Percentiles rank a stretch among this genome's conserved stretches.
phyloP scores from a whole-genome alignment of 225 moss, liverwort and hornwort genomes.

The Neckera pumila region DNA sequence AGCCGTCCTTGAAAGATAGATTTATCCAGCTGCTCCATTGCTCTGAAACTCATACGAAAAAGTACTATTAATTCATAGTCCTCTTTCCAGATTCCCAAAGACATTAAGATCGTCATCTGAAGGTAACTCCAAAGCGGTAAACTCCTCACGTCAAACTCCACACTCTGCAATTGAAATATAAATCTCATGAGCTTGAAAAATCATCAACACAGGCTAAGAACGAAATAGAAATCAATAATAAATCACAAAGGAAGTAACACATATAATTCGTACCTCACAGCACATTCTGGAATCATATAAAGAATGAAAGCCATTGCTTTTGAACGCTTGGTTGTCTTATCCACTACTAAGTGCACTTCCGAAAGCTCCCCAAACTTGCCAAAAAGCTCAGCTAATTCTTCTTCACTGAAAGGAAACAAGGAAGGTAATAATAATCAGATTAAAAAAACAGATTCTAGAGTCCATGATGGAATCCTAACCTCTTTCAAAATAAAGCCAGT shows the following conservation, averaged over 20 bases:
- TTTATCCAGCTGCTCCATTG: conserved; percentile 83
- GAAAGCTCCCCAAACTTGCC: conserved; percentile 83
- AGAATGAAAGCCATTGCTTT: conserved; percentile 90
- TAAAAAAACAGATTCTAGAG: neutral
- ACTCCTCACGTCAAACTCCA: neutral
- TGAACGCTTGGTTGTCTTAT: conserved; percentile 80
- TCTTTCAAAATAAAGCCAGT: neutral
- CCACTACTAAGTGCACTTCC: conserved; percentile 85
- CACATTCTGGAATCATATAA: conserved; percentile 91
- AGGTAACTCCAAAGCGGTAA: neutral
- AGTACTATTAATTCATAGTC: neutral
- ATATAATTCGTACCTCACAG: conserved; percentile 45
- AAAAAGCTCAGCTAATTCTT: conserved; percentile 75
- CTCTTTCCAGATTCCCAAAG: neutral
- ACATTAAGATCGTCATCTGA: neutral
- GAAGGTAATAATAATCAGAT: neutral
- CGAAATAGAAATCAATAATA: neutral
- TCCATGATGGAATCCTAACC: neutral
- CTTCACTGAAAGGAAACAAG: conserved; percentile 55
- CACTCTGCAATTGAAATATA: neutral
- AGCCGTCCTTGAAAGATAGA: conserved; percentile 88
- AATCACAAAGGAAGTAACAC: neutral
- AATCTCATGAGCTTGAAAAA: neutral
- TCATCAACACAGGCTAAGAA: neutral
- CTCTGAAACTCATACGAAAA: conserved; percentile 28